A percentile compares a stretch with the other conserved stretches of the same genome.
phyloP scores from a whole-genome alignment of 768 basidiomycete species.

The Rhodosporidiobolus odoratus region DNA sequence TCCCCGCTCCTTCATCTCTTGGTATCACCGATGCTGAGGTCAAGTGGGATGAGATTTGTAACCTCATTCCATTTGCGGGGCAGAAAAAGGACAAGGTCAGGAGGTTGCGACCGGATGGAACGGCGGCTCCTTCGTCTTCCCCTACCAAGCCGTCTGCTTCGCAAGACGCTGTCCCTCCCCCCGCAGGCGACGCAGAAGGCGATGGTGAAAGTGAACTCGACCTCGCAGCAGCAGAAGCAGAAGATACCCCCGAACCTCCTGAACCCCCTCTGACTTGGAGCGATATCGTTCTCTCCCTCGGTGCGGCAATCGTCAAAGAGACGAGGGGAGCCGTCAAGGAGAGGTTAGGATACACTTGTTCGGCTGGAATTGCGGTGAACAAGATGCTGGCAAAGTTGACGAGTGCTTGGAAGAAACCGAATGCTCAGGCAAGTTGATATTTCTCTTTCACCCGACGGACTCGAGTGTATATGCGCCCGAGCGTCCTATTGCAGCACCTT shows the following conservation, averaged over 20 bases:
- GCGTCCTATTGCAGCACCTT: no score
- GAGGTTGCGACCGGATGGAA: conserved; percentile 43
- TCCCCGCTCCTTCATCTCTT: conserved; percentile 62
- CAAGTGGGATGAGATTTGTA: conserved; percentile 59
- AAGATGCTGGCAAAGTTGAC: conserved; percentile 85
- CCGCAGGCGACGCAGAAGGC: conserved; percentile 15
- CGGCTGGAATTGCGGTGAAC: conserved; percentile 41
- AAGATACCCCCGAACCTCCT: background rate
- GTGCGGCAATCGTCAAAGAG: conserved; percentile 75
- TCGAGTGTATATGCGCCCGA: no score
- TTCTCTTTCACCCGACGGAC: background rate
- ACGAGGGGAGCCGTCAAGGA: conserved; percentile 63
- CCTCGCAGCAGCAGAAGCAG: background rate
- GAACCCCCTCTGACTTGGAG: conserved; percentile 63
- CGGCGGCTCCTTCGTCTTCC: conserved; percentile 23
- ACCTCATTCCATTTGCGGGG: conserved; percentile 54
- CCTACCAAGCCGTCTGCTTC: conserved; percentile 1
- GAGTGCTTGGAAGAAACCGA: conserved; percentile 86
- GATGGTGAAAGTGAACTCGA: no score
- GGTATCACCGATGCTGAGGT: conserved; percentile 44
- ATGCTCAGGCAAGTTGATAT: conserved; percentile 65
- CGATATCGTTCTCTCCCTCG: conserved; percentile 82
- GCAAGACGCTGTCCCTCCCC: background rate
- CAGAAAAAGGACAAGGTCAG: conserved; percentile 31
- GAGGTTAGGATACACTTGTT: conserved; percentile 72